Base-by-base conservation (phyloP, 768 basidiomycete genomes). In the Dendrothele bispora region DNA sequence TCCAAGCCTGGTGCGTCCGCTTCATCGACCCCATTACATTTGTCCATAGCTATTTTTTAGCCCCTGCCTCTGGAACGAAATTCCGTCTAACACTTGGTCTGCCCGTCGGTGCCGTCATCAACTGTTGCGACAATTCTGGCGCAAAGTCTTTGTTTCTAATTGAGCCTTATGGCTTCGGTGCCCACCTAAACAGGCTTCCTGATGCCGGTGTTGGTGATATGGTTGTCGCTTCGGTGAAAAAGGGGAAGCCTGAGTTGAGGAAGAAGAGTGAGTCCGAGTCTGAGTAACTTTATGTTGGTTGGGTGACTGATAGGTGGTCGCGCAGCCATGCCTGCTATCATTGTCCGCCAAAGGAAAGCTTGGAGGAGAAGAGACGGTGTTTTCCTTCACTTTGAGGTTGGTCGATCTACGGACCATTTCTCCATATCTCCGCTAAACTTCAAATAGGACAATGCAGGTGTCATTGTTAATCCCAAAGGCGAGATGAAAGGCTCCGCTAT, bases 401-500 rank as follows among this genome's bases (percentile, higher is more conserved):
- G 78, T 65, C 6, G 12, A 30, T 27, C 20, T 34, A 39, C 27
- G 8, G 36, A 22, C 11, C 25, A 18, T 14, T 36, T 5, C 39
- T 40, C 39, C 32, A 20, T 34, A 15, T 24, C 3, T 35, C 12
- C 7, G 14, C 7, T 21, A 30, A 46, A 11, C 15, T 24, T 17
- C 8, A 25, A 39, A 18, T 21, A 87, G 87, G 93, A 95, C 72
- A 95, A 95, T 65, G 94, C 93, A 35, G 93, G 94, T 69, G 94
- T 95, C 46, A 95, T 95, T 53, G 93, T 98, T 61, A 98, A 97
- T 78, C 88, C 91, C 64, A 98, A 98, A 81, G 95, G 95, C 61
- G 97, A 99, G 78, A 99, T 99, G 97, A 99, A 99, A 80, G 95
- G 95, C 41, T 95, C 91, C 43, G 91, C 91, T 51, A 95, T 97